Base-by-base conservation (phyloP, 345 rosid genomes). In the Gossypium mustelinum region DNA sequence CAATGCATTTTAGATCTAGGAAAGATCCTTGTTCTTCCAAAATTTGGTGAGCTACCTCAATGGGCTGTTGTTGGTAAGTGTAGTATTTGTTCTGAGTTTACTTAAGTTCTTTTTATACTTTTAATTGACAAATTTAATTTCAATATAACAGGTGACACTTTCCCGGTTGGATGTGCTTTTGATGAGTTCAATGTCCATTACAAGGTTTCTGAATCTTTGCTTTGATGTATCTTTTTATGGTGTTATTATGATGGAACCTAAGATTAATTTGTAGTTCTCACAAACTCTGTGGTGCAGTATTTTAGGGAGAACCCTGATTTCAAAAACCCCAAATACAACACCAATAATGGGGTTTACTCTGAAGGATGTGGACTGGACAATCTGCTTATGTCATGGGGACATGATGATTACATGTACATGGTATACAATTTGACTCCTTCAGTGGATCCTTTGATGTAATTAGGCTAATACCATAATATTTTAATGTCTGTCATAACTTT, bases 331-430 rank as follows among this genome's bases (percentile, higher is more conserved):
- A 76, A 75, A 58, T 88, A 84, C 84, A 88, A 83, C 82, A 81
- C 89, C 0, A 81, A 84, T 72, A 58, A 73, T 50, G 94, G 92
- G 50, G 79, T 87, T 10, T 88, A 88, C 79, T 70, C 78, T 0
- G 72, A 83, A 70, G 86, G 86, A 3, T 90, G 89, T 78, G 94
- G 94, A 48, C 82, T 88, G 9, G 75, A 85, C 74, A 86, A 84
- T 50, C 85, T 88, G 29, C 41, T 80, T 20, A 90, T 90, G 88
- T 88, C 92, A 58, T 87, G 85, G 84, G 94, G 90, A 39, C 94
- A 88, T 73, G 90, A 88, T 68, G 92, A 89, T 64, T 90, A 90
- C 80, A 88, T 90, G 94, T 88, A 85, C 76, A 43, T 90, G 61
- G 88, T 87, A 79, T 14, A 50, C 3, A 2, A 1, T 61, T 50